Evolutionary conservation across 2,329 filamentous ascomycete genomes (phyloP), one percentile per base, ranked within the genome.

Genomic region (Didymella keratinophila): DNA sequence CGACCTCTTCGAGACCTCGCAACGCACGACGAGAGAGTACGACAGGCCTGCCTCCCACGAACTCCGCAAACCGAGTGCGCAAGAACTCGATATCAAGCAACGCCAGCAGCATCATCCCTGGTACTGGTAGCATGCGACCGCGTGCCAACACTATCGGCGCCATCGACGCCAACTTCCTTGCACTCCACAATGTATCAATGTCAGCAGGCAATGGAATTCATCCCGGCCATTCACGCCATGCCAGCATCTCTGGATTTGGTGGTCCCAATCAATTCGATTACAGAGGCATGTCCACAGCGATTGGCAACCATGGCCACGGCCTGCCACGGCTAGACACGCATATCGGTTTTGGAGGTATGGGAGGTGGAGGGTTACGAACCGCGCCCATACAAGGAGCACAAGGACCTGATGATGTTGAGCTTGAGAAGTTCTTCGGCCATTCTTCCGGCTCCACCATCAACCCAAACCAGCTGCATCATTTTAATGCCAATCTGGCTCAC

Each of bases 61-160:
- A 86, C 14, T 85, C 84, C 30, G 82, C 88, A 64, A 89, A 87
- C 66, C 86, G 93, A 60, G 92, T 94, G 56, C 90, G 95, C 60
- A 98, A 98, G 82, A 96, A 94, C 76, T 98, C 95, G 53, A 87
- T 96, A 57, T 93, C 89, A 46, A 87, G 86, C 66, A 81, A 79
- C 32, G 79, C 80, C 16, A 80, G 79, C 46, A 80, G 78, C 49
- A 73, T 78, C 43, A 82, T 79, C 49, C 75, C 80, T 30, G 82
- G 79, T 61, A 78, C 81, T 52, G 82, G 83, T 52, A 82, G 84
- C 12, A 93, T 94, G 86, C 86, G 95, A 65, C 95, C 94, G 21
- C 85, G 95, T 69, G 94, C 95, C 53, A 98, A 98, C 75, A 99
- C 95, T 36, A 96, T 99, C 72, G 95, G 93, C 73, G 93, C 98